These are phyloP conservation scores for Oryza meridionalis DNA, from an alignment of 176 grass and related monocot species.

Conservation along the genomic window DNA sequence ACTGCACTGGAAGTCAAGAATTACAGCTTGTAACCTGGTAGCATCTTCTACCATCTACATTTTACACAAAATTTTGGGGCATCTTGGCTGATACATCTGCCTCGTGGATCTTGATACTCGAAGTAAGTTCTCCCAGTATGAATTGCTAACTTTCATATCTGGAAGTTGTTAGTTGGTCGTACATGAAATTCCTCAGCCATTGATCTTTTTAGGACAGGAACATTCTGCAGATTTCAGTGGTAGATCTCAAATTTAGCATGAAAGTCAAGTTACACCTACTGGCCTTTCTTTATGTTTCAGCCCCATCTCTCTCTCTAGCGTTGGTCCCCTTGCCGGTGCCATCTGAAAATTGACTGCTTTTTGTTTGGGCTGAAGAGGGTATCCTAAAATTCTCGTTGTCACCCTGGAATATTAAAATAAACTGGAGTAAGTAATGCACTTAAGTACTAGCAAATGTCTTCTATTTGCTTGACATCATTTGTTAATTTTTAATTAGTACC, in stretches of 20 bases:
- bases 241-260: conserved; percentile 8
- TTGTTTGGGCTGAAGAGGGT: conserved; percentile 34
- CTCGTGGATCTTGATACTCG: conserved; percentile 34
- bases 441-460: neutral
- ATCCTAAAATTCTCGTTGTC: conserved; percentile 38
- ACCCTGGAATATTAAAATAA: conserved; percentile 31
- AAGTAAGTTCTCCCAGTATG: conserved; percentile 10
- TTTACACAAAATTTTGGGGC: conserved; percentile 52
- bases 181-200: conserved; percentile 31
- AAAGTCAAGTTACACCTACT: conserved; percentile 13
- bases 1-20: conserved; percentile 26
- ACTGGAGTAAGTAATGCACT: conserved; percentile 21
- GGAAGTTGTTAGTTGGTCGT: conserved; percentile 24
- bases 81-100: conserved; percentile 29
- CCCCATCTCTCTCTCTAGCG: conserved; percentile 19
- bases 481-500: conserved; percentile 13
- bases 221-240: conserved; percentile 10
- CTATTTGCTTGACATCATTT: neutral
- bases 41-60: conserved; percentile 36
- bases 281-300: conserved; percentile 10
- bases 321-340: conserved; percentile 14
- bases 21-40: conserved; percentile 29
- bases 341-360: conserved; percentile 23
- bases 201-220: conserved; percentile 9
- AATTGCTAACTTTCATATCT: conserved; percentile 31